Base-by-base conservation (phyloP, 2,329 filamentous ascomycete genomes). In the Didymella arachidicola region DNA sequence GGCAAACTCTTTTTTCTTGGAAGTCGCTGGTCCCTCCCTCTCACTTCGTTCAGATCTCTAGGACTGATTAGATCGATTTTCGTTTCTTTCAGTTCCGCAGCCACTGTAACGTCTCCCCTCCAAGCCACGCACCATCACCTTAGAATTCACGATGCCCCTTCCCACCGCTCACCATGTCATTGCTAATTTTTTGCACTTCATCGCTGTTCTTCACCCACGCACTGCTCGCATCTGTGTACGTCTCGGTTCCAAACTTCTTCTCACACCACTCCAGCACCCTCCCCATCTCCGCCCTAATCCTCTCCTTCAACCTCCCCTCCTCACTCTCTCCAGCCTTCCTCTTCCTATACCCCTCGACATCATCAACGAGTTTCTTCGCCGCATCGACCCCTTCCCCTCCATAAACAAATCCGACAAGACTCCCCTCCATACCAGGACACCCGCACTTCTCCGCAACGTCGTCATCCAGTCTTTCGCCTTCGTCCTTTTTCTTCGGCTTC, bases 61-160 rank as follows among this genome's bases (percentile, higher is more conserved):
- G 16, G 2, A n/a, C 2, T 16, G 14, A 34, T 16, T 7, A 4
- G 7, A n/a, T 8, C 14, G 16, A 10, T 8, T n/a, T 7, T 6
- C 16, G 7, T 2, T n/a, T 16, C 7, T 7, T 7, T 4, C 32
- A n/a, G 4, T 16, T 16, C 12, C 14, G 12, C 12, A 34, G 32
- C 4, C 32, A 34, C 4, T 34, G 4, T 16, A 16, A 16, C 3
- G 14, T 34, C 32, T 34, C 12, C 12, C 7, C 4, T 4, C 32
- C 32, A 16, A 36, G 16, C 7, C 32, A 36, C 16, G 32, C 32
- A 39, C 36, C 11, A 11, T 7, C 7, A 38, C 16, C 18, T 77
- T 67, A 83, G 60, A 83, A 83, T 48, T 80, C 70, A 61, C 81
- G 71, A 64, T 72, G 78, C 10, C 80, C 81, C 52, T 79, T 76